Evolutionary conservation across 2,329 filamentous ascomycete genomes (phyloP).

Genomic region (Sporothrix brasiliensis): DNA sequence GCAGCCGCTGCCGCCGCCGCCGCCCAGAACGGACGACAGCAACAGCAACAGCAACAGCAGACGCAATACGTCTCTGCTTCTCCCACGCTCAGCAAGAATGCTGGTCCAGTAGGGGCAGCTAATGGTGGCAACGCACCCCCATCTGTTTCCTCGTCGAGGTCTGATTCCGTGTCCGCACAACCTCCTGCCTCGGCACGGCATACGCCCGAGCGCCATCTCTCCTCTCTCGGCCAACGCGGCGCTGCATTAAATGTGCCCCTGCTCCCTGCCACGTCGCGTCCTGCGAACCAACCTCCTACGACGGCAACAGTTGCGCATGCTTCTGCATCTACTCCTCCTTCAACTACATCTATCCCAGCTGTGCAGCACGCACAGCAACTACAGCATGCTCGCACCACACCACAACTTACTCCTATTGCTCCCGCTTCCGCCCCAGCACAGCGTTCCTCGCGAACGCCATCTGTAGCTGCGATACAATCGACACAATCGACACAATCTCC

Average conservation of each 20-base stretch:
- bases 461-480: not conserved
- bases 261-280: conserved; percentile 24
- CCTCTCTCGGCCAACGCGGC: not conserved
- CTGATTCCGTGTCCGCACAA: not conserved
- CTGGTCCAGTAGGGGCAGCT: not conserved
- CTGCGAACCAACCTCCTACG: not conserved
- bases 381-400: conserved; percentile 10
- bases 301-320: not conserved
- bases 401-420: conserved; percentile 14
- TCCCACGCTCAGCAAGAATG: conserved; percentile 9
- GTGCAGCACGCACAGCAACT: conserved; percentile 19
- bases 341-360: conserved; percentile 3
- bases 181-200: conserved; percentile 1
- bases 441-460: not conserved
- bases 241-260: conserved; percentile 12
- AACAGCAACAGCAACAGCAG: conserved; percentile 9
- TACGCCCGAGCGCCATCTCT: not conserved
- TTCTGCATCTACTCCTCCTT: not conserved
- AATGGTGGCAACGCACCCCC: not conserved
- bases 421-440: not conserved
- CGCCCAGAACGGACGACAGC: conserved; percentile 26
- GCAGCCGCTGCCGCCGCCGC: conserved; percentile 16
- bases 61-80: not conserved
- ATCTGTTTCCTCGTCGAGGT: not conserved
- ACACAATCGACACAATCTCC: not conserved